Evolutionary conservation across 306 rosid genomes (phyloP), one percentile per base, ranked within the genome.

Genomic region (Mimosa bimucronata): DNA sequence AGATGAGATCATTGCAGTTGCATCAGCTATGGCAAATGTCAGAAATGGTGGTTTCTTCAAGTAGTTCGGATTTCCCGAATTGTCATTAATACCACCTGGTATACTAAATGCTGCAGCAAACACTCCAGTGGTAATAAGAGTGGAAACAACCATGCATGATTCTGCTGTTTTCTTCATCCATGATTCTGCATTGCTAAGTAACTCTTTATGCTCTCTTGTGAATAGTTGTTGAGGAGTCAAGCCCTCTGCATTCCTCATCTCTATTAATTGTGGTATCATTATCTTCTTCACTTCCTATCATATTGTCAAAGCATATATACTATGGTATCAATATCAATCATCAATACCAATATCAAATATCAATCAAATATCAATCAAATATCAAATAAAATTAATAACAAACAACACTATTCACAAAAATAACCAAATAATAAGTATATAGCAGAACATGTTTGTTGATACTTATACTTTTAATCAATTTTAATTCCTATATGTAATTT

Each of bases 111-210:
- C 88, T 3, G 90, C 87, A 46, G 93, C 6, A 16, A 91, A 86
- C 12, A 87, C 90, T 1, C 87, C 88, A 0, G 93, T 87, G 0
- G 91, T 70, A 0, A 89, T 89, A 3, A 91, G 68, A 0, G 97
- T 78, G 0, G 97, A 73, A 29, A 88, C 90, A 3, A 89, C 26
- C 88, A 86, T 77, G 21, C 92, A 88, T 19, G 88, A 88, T 2
- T 64, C 66, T 1, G 93, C 83, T 2, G 97, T 91, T 71, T 67
- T 0, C 45, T 83, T 74, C 93, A 86, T 91, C 97, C 97, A 91
- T 4, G 74, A 9, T 67, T 89, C 92, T 14, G 87, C 93, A 2
- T 69, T 70, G 5, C 53, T 30, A 0, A 79, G 23, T 38, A 91
- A 44, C 0, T 26, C 81, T 58, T 50, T 21, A 28, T 91, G 96